A percentile compares a stretch with the other conserved stretches of the same genome.
Conservation (phyloP, 2,329 filamentous ascomycete species). For the Teratosphaeria nubilosa region DNA sequence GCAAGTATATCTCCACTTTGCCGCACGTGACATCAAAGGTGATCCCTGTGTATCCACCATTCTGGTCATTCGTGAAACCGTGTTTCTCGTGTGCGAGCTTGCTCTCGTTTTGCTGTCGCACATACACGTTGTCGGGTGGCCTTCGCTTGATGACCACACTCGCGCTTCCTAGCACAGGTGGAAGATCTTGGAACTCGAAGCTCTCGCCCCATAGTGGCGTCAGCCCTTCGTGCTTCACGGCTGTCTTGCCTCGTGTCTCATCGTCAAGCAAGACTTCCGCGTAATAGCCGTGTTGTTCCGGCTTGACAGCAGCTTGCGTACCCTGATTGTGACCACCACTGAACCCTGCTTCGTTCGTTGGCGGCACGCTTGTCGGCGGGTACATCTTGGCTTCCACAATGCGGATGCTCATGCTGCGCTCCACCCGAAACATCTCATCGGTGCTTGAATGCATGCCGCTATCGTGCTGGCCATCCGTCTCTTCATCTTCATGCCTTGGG, state of each 20-base stretch:
- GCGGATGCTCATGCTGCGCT: slow-evolving; percentile 49
- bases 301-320: slow-evolving; percentile 6
- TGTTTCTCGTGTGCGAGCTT: slow-evolving; percentile 31
- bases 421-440: slow-evolving; percentile 56
- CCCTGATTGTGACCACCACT: slow-evolving; percentile 12
- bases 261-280: slow-evolving; percentile 72
- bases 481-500: slow-evolving; percentile 34
- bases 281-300: slow-evolving; percentile 55
- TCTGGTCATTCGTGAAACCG: slow-evolving; percentile 20
- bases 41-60: slow-evolving; percentile 35
- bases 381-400: slow-evolving; percentile 53
- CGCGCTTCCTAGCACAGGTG: slow-evolving; percentile 56
- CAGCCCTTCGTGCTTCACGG: slow-evolving; percentile 58
- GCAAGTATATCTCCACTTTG: slow-evolving; percentile 70
- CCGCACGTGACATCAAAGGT: slow-evolving; percentile 48
- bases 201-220: slow-evolving; percentile 78
- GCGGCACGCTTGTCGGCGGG: slow-evolving; percentile 15
- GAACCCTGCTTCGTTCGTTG: slow-evolving; percentile 12
- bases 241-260: slow-evolving; percentile 66
- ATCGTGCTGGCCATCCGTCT: slow-evolving; percentile 27
- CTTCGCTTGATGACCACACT: slow-evolving; percentile 62
- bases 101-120: slow-evolving; percentile 28
- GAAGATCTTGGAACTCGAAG: slow-evolving; percentile 65
- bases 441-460: slow-evolving; percentile 22
- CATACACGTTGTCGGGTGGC: slow-evolving; percentile 25